Conservation (phyloP, 1,139 yeast genomes). For the Hanseniaspora uvarum region DNA sequence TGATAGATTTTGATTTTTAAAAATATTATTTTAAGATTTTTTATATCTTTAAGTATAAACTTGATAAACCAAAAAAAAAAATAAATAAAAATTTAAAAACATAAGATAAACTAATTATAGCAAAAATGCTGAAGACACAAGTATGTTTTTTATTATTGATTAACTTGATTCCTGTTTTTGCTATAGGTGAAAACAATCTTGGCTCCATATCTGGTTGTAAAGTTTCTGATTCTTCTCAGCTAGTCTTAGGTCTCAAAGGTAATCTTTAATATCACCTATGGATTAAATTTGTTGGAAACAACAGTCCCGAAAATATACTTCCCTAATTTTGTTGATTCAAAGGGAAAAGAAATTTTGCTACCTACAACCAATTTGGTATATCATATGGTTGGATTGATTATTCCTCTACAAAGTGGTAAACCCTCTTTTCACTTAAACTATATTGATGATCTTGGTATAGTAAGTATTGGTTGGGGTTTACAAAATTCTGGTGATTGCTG, state of each 20-base stretch:
- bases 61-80: no score
- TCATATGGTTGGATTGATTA: slow-evolving; percentile 19
- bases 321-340: background rate
- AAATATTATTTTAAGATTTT: no score
- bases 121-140: no score
- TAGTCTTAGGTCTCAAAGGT: background rate
- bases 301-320: no score
- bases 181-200: background rate
- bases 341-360: background rate
- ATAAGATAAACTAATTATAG: no score
- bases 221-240: background rate
- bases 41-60: no score
- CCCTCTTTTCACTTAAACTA: slow-evolving; percentile 18
- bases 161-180: background rate
- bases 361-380: slow-evolving; percentile 13
- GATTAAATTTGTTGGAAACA: background rate
- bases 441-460: slow-evolving; percentile 60
- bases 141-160: no score
- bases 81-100: no score
- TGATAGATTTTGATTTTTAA: no score
- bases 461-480: slow-evolving; percentile 96
- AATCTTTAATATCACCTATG: background rate
- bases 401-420: slow-evolving; percentile 18
- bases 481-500: slow-evolving; percentile 18
- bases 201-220: background rate